A percentile compares a stretch with the other conserved stretches of the same genome.
phyloP scores from a whole-genome alignment of 2,329 filamentous ascomycete species.

The Epichloe gansuensis region DNA sequence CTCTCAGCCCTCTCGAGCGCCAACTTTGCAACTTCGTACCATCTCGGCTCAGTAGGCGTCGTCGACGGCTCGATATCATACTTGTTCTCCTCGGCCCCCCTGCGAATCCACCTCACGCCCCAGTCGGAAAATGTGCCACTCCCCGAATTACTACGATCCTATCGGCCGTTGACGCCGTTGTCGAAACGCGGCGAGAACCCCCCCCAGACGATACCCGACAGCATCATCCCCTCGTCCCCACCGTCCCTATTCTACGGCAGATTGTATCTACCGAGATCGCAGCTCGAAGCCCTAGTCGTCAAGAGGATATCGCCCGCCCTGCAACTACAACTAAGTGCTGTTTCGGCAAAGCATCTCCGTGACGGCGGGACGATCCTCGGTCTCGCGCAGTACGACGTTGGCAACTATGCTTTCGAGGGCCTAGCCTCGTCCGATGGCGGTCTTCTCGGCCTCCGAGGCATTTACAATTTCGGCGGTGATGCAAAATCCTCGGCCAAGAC shows the following conservation, averaged over 20 bases:
- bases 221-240: constrained; percentile 16
- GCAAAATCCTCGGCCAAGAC: constrained; percentile 22
- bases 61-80: constrained; percentile 97
- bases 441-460: constrained; percentile 69
- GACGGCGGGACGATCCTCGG: constrained; percentile 67
- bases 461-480: constrained; percentile 89
- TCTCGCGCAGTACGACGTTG: constrained; percentile 67
- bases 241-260: constrained; percentile 62
- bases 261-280: constrained; percentile 70
- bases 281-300: constrained; percentile 75
- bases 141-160: constrained; percentile 66
- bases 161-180: constrained; percentile 62
- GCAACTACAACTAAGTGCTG: constrained; percentile 68
- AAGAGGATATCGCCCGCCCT: constrained; percentile 64
- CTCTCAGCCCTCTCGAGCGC: constrained; percentile 84
- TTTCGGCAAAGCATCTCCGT: constrained; percentile 56
- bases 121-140: constrained; percentile 66
- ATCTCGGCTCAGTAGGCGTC: constrained; percentile 74
- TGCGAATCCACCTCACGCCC: constrained; percentile 49
- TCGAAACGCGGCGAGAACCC: constrained; percentile 13
- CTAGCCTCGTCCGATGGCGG: constrained; percentile 88
- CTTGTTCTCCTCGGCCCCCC: constrained; percentile 80
- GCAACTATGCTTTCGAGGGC: constrained; percentile 79
- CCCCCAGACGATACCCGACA: constrained; percentile 8
- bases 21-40: constrained; percentile 90